A percentile compares a stretch with the other conserved stretches of the same genome.
These are phyloP conservation scores for Sporothrix brunneoviolacea DNA, from an alignment of 2,329 filamentous ascomycete genomes.

Conservation along the genomic window DNA sequence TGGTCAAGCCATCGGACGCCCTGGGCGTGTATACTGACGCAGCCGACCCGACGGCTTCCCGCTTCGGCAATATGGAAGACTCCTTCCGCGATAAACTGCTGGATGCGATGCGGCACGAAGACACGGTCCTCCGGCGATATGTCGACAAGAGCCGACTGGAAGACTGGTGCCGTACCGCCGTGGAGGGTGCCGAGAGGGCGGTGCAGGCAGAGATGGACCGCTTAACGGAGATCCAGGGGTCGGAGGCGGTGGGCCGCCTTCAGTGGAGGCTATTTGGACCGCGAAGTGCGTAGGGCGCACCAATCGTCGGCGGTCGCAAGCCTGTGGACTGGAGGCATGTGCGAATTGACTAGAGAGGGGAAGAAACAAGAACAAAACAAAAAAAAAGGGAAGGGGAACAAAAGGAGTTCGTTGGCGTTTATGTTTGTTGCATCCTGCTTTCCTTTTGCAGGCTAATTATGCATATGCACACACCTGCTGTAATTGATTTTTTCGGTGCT, in stretches of 20 bases:
- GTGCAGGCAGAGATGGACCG: conserved; percentile 21
- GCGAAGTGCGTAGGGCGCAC: background rate
- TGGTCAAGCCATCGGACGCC: conserved; percentile 45
- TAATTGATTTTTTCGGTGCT: too few species aligned
- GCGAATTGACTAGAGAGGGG: too few species aligned
- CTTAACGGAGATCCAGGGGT: conserved; percentile 13
- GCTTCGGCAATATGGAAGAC: conserved; percentile 54
- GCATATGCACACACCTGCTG: too few species aligned
- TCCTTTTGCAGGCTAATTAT: too few species aligned
- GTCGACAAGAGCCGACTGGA: conserved; percentile 63
- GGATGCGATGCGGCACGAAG: conserved; percentile 67
- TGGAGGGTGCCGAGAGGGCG: conserved; percentile 24
- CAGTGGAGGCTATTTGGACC: conserved; percentile 12
- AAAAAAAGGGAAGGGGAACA: too few species aligned
- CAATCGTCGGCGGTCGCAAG: too few species aligned
- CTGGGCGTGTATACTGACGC: conserved; percentile 55
- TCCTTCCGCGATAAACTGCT: conserved; percentile 60
- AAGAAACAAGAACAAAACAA: too few species aligned
- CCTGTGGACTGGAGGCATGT: too few species aligned
- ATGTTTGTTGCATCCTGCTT: too few species aligned
- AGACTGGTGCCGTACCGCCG: conserved; percentile 48
- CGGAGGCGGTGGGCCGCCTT: background rate
- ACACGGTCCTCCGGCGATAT: conserved; percentile 56
- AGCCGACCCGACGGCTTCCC: conserved; percentile 42
- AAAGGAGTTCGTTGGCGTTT: too few species aligned